phyloP scores from a whole-genome alignment of 257 asterid species.

The Jacaranda copaia region DNA sequence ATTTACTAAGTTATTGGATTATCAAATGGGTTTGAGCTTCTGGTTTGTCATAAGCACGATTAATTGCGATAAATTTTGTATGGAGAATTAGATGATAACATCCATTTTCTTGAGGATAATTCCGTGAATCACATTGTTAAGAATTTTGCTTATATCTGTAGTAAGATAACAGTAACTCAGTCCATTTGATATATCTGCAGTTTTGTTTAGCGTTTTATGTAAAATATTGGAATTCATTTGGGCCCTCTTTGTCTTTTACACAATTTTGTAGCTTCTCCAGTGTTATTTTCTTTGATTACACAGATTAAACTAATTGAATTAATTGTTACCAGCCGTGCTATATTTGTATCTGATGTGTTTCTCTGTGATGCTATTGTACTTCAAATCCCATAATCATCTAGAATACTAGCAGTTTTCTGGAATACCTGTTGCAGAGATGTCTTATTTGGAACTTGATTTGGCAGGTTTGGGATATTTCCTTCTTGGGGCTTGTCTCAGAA shows the following conservation, averaged over 20 bases:
- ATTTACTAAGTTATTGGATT: not conserved
- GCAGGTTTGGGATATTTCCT: slow-evolving; percentile 97
- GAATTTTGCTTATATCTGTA: not conserved
- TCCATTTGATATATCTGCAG: not conserved
- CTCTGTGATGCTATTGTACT: not conserved
- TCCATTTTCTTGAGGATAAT: too few species aligned
- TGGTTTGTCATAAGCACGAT: not conserved
- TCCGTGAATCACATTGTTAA: not conserved
- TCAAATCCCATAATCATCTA: slow-evolving; percentile 1
- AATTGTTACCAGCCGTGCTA: too few species aligned
- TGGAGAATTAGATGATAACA: too few species aligned
- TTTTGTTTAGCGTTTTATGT: slow-evolving; percentile 15
- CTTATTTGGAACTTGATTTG: slow-evolving; percentile 30
- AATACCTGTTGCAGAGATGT: not conserved
- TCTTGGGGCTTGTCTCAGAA: slow-evolving; percentile 99
- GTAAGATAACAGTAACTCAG: not conserved
- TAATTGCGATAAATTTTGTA: too few species aligned
- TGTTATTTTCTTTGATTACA: not conserved
- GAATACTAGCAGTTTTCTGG: not conserved
- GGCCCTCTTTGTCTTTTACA: not conserved
- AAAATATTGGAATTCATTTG: not conserved
- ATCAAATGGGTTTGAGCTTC: not conserved
- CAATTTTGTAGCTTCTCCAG: not conserved
- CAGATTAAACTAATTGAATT: not conserved
- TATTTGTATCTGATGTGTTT: not conserved